Evolutionary conservation across 2,329 filamentous ascomycete genomes (phyloP), one percentile per base, ranked within the genome.

Genomic region (Talaromyces rugulosus): DNA sequence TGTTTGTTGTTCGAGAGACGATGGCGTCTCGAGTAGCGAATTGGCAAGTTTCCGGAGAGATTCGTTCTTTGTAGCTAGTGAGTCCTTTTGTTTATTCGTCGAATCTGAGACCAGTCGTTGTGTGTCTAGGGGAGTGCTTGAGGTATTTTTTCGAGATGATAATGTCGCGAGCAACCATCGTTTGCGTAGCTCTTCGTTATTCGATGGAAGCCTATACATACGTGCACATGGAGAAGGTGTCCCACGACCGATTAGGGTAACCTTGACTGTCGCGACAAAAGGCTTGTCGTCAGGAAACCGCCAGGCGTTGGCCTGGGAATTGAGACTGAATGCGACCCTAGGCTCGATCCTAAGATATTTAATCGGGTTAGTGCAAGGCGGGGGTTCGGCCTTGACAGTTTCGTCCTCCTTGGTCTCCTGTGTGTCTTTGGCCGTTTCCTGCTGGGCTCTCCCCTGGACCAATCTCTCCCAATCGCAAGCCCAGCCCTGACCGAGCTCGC

Each of bases 401-500:
- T 36, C 47, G 23, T 27, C 50, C 7, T 51, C 52, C 16, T 60
- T 55, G 4, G 47, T 44, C 4, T 57, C 54, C 18, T 60, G 59
- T 14, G 54, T 63, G n/a, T 63, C 58, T 28, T 60, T 44, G 50
- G 51, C 28, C n/a, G 65, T 56, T 34, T 23, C 28, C 30, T 56
- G 59, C 5, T 63, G 60, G 23, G 60, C 55, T 52, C 67, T 63
- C 6, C 77, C 71, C 16, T 73, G 74, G 59, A 92, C 80, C n/a
- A 96, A 74, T 36, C 80, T 78, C 69, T 92, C 88, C 83, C 92
- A 96, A 70, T 96, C 91, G 75, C 91, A 96, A 9, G 87, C 85
- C 83, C 91, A 91, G 0, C 92, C 92, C 58, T 85, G 78, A 1
- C 95, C 95, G 34, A 96, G 71, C 73, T 98, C 95, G 1, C 94